Evolutionary conservation across 1,139 yeast species (phyloP), one percentile per base, ranked within the genome.

Genomic region (Diutina neorugosa): DNA sequence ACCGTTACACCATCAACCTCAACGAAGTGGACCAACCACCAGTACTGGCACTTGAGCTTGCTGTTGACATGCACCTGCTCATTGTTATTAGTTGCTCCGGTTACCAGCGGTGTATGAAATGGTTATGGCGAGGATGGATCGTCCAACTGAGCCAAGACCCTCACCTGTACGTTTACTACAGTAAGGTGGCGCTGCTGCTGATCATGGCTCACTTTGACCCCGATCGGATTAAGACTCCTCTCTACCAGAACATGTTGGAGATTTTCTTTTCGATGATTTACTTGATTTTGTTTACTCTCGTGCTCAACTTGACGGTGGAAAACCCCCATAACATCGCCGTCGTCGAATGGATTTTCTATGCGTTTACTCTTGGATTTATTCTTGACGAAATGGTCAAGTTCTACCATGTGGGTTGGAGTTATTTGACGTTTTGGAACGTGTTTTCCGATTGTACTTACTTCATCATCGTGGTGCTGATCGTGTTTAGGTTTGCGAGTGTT

Each of bases 101-200:
- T 0, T 89, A 81, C 65, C 96, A 89, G 66, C 71, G 96, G 55
- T 87, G 96, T 69, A 78, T 87, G 62, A 82, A 84, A 60, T 89
- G 96, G 96, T 68, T 89, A 53, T 89, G 96, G 96, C 72, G 91
- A 56, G 96, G 96, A 20, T 88, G 96, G 96, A 86, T 89, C 57
- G 76, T 86, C 50, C 96, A 88, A 66, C 78, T 86, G 44, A 78
- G 81, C n/a, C 66, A 65, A 18, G 87, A 86, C 62, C 89, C 94
- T 9, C 77, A 80, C 41, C 77, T 81, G 20, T 89, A 85, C 61
- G 83, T 81, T 41, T 63, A 83, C 56, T 87, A 84, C 65, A 76
- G 75, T 54, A 82, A 81, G 1, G 78, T 81, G 19, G 74, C 82
- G 1, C 80, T 84, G 27, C 73, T 81, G 4, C 70, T 76, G 19